Base-by-base conservation (phyloP, 441 rosid genomes). In the Pelargonium australe region DNA sequence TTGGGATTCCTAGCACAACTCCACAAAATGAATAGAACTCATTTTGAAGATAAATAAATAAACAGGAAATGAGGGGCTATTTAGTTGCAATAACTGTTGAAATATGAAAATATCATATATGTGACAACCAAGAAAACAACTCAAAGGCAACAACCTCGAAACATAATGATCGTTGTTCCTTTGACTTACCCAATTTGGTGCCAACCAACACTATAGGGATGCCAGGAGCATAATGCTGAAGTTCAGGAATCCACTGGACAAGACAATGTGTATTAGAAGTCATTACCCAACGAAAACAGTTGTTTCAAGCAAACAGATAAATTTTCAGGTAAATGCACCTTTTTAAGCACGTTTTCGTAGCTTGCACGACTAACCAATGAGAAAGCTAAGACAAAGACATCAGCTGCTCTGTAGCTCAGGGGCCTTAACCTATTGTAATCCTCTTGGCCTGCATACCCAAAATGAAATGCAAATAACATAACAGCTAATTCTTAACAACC, bases 351-450 rank as follows among this genome's bases (percentile, higher is more conserved):
- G 78, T 94, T 94, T 73, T 94, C 98, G 74, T 91, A 94, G 78
- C 98, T 94, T 11, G 98, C 98, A 68, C 92, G 80, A 68, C 96
- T 94, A 69, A 94, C 85, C 66, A 94, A 80, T 1, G 99, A 91
- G 84, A 94, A 94, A 53, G 99, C 97, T 66, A 94, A 76, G 68
- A 89, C 95, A 68, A 94, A 94, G 10, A 94, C 83, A 74, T 91
- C 97, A 67, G 97, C 96, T 47, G 96, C 96, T 79, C 99, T 84
- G 83, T 94, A 94, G 82, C 99, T 89, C 84, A 94, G 79, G 70
- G 99, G 97, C 76, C 99, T 88, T 79, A 94, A 71, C 84, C 99
- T 89, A 80, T 93, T 89, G 76, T 94, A 94, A 81, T 94, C 99
- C 66, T 94, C 99, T 77, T 90, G 99, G 86, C 70, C 89, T 94